These are phyloP conservation scores for Termitomyces sp. DNA, from an alignment of 768 basidiomycete genomes.

Conservation along the genomic window DNA sequence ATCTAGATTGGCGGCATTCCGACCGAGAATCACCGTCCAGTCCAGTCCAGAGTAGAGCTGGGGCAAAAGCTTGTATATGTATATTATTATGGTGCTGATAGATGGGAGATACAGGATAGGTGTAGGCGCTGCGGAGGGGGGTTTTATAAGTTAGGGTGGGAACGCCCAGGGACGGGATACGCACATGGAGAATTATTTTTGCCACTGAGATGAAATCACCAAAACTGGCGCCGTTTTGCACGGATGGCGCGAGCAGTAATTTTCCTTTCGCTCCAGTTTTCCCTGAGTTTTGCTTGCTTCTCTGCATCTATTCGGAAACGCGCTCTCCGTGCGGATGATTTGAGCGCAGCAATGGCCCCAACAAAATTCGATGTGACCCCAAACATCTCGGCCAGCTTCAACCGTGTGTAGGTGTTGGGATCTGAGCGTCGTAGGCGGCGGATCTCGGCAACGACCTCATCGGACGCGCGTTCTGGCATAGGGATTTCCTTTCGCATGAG, in stretches of 20 bases:
- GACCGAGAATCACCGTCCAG: slow-evolving; percentile 21
- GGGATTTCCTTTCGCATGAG: slow-evolving; percentile 35
- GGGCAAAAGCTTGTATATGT: slow-evolving; percentile 1
- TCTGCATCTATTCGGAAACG: slow-evolving; percentile 31
- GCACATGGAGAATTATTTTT: slow-evolving; percentile 10
- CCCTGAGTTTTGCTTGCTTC: slow-evolving; percentile 49
- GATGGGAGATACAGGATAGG: slow-evolving; percentile 7
- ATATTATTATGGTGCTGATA: slow-evolving; percentile 12
- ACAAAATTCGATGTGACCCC: slow-evolving; percentile 70
- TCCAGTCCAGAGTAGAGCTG: background rate
- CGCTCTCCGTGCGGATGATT: slow-evolving; percentile 44
- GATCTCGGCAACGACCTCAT: slow-evolving; percentile 55
- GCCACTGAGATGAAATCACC: slow-evolving; percentile 43
- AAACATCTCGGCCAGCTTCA: slow-evolving; percentile 74
- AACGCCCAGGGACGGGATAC: background rate
- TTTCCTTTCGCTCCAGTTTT: slow-evolving; percentile 73
- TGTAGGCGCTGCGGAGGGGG: background rate
- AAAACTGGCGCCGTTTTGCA: slow-evolving; percentile 66
- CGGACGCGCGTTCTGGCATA: slow-evolving; percentile 42
- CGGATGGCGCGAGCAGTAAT: slow-evolving; percentile 59
- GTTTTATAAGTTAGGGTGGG: background rate
- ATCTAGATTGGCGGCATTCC: slow-evolving; percentile 33
- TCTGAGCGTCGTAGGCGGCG: slow-evolving; percentile 54
- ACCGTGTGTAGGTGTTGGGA: slow-evolving; percentile 59
- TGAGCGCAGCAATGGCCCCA: slow-evolving; percentile 60